Base-by-base conservation (phyloP, 2,329 filamentous ascomycete genomes). In the Aspergillus fumigatiaffinis region DNA sequence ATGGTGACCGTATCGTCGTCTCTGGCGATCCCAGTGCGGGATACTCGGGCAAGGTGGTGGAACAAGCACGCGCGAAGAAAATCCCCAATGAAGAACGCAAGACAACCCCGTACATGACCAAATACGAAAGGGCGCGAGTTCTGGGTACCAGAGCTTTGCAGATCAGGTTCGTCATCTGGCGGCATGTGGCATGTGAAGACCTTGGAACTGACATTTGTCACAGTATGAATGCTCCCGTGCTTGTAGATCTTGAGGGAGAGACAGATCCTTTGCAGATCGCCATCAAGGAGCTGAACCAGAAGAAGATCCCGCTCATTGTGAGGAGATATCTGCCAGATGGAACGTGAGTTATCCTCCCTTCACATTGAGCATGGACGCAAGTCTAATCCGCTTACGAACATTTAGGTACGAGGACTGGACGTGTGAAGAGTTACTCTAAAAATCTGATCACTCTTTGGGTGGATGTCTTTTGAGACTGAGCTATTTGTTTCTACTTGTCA, bases 101-200 rank as follows among this genome's bases (percentile, higher is more conserved):
- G 25, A 99, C 94, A 8, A 99, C 94, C 28, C 94, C 93, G 2
- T 99, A 97, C 79, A 96, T 99, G 93, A 99, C 94, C 65, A 99
- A 99, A 80, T 99, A 99, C 78, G 94, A 99, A 82, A 86, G 88
- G 67, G 94, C 94, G 62, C 87, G 94, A 71, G 93, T 99, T 58
- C 79, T 99, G 63, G 94, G 94, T 50, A 97, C 94, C 44, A 84
- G 94, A 65, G 94, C 94, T 44, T 77, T 97, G 72, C 94, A 99
- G 77, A 97, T 99, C 72, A 97, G 91, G 91, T 95, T 76, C 54
- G 85, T 69, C 53, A 35, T 14, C 25, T 47, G 17, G 17, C n/a
- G 17, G 4, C 25, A 42, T 49, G 9, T 53, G 48, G 7, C 38
- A 35, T 23, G 4, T 28, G 23, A 9, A 9, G 17, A 21, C 14